A percentile compares a stretch with the other conserved stretches of the same genome.
phyloP scores from a whole-genome alignment of 2,329 filamentous ascomycete species.

The Fusarium pininemorale region DNA sequence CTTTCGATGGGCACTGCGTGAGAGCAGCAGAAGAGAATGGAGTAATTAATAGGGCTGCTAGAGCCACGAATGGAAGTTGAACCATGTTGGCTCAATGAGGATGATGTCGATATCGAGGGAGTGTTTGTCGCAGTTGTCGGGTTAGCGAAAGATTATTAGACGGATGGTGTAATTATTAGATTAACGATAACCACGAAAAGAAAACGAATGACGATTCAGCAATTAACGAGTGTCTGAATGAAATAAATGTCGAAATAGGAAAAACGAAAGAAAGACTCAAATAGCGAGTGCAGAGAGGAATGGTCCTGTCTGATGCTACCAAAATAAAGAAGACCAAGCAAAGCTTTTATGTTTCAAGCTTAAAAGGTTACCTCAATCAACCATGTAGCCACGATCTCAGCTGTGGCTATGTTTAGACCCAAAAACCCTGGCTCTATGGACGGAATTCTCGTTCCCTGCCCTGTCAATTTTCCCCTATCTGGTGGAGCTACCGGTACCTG shows the following conservation, averaged over 20 bases:
- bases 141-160: not conserved
- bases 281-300: constrained; percentile 18
- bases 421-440: not conserved
- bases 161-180: not conserved
- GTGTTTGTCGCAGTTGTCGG: not conserved
- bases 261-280: constrained; percentile 8
- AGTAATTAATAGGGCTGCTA: constrained; percentile 21
- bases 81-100: constrained; percentile 1
- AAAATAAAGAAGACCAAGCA: not conserved
- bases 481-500: constrained; percentile 19
- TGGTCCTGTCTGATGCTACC: not conserved
- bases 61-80: constrained; percentile 17
- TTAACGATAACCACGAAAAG: not conserved
- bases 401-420: constrained; percentile 7
- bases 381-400: not conserved
- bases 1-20: constrained; percentile 22
- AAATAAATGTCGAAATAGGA: not conserved
- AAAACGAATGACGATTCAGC: not conserved
- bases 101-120: not conserved
- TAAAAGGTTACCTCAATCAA: not conserved
- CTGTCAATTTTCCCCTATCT: not conserved
- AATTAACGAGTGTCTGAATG: constrained; percentile 6
- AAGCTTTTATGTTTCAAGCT: constrained; percentile 17
- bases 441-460: not conserved
- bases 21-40: constrained; percentile 21